Conservation (phyloP, 2,329 filamentous ascomycete genomes). For the Colletotrichum orchidophilum region DNA sequence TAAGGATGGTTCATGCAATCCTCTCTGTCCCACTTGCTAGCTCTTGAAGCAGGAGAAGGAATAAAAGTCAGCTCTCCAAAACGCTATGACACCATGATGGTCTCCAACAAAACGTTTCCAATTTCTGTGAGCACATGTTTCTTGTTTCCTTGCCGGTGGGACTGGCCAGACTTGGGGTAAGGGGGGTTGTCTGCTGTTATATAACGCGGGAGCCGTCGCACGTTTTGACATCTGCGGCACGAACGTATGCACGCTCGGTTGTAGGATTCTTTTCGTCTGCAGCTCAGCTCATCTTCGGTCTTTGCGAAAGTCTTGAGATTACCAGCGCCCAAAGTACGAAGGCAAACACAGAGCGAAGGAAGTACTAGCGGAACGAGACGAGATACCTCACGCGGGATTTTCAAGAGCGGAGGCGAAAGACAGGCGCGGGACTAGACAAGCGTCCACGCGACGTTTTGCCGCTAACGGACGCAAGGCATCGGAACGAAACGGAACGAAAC, state of each 20-base stretch:
- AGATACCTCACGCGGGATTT: background rate
- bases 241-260: conserved; percentile 16
- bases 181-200: background rate
- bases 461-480: background rate
- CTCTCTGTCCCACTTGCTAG: background rate
- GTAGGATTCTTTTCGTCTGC: background rate
- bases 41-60: background rate
- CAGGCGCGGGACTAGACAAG: background rate
- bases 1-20: conserved; percentile 23
- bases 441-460: background rate
- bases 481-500: background rate
- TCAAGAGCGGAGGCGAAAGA: background rate
- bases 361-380: background rate
- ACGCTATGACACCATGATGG: conserved; percentile 8
- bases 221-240: background rate
- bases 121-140: background rate
- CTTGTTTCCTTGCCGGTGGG: background rate
- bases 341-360: background rate
- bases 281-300: conserved; percentile 2
- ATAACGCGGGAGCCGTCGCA: background rate
- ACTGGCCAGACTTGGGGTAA: background rate
- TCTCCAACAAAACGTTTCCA: background rate
- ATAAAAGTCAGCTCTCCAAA: background rate
- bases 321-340: background rate
- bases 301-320: background rate